These are phyloP conservation scores for Helianthus annuus DNA, from an alignment of 129 eudicot genomes.

Conservation along the genomic window HanXRQr2.0-SUNRISE NC_035433.2:109311209-109311708, in stretches of 20 bases:
- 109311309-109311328: conserved; percentile 30
- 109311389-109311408: conserved; percentile 49
- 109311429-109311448: conserved; percentile 41
- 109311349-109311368: conserved; percentile 50
- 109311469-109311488: conserved; percentile 60
- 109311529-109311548: conserved; percentile 82
- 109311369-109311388: conserved; percentile 38
- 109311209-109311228: conserved; percentile 89
- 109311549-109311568: conserved; percentile 74
- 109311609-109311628: conserved; percentile 22
- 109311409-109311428: conserved; percentile 41
- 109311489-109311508: conserved; percentile 83
- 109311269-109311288: conserved; percentile 55
- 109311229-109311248: conserved; percentile 94
- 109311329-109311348: conserved; percentile 32
- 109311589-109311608: conserved; percentile 71
- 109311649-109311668: conserved; percentile 2
- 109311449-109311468: conserved; percentile 59
- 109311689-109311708: neutral
- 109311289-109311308: conserved; percentile 68
- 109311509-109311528: conserved; percentile 90
- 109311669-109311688: neutral
- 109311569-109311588: conserved; percentile 82
- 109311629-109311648: conserved; percentile 29
- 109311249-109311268: conserved; percentile 94